A percentile compares a stretch with the other conserved stretches of the same genome.
These are phyloP conservation scores for Salvia miltiorrhiza DNA, from an alignment of 257 asterid species.

Conservation along the genomic window DNA sequence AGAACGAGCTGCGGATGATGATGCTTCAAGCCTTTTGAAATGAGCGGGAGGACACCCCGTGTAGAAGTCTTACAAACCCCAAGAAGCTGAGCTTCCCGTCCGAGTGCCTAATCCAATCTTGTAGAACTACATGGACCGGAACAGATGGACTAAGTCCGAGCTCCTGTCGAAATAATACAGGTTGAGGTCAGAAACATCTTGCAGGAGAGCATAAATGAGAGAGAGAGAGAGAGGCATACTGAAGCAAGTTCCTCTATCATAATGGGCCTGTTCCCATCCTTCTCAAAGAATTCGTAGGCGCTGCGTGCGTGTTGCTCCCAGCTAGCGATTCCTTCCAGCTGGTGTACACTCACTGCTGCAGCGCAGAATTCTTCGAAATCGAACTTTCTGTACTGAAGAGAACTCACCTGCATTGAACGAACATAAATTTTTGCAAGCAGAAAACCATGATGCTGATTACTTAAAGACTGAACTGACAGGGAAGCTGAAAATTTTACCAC, in stretches of 20 bases:
- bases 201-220: not conserved
- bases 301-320: slow-evolving; percentile 96
- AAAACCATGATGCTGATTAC: not conserved
- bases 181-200: not conserved
- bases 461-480: not conserved
- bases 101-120: slow-evolving; percentile 89
- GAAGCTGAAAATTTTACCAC: slow-evolving; percentile 42
- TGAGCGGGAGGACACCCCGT: slow-evolving; percentile 70
- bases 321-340: slow-evolving; percentile 77
- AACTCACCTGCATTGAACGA: slow-evolving; percentile 57
- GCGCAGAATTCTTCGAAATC: slow-evolving; percentile 93
- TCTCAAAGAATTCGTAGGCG: slow-evolving; percentile 90
- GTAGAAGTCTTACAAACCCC: slow-evolving; percentile 87
- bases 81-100: slow-evolving; percentile 95
- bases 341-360: slow-evolving; percentile 81
- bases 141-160: slow-evolving; percentile 86
- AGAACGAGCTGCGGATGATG: not conserved
- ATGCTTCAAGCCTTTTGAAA: slow-evolving; percentile 56
- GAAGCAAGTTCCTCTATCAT: slow-evolving; percentile 98
- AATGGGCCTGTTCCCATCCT: slow-evolving; percentile 87
- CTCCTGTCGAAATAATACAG: slow-evolving; percentile 43
- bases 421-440: not conserved
- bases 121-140: slow-evolving; percentile 85
- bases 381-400: slow-evolving; percentile 78
- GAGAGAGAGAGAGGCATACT: slow-evolving; percentile 36